A percentile compares a stretch with the other conserved stretches of the same genome.
These are phyloP conservation scores for Apiotrichum gamsii DNA, from an alignment of 1,284 basidiomycete genomes.

Conservation along the genomic window DNA sequence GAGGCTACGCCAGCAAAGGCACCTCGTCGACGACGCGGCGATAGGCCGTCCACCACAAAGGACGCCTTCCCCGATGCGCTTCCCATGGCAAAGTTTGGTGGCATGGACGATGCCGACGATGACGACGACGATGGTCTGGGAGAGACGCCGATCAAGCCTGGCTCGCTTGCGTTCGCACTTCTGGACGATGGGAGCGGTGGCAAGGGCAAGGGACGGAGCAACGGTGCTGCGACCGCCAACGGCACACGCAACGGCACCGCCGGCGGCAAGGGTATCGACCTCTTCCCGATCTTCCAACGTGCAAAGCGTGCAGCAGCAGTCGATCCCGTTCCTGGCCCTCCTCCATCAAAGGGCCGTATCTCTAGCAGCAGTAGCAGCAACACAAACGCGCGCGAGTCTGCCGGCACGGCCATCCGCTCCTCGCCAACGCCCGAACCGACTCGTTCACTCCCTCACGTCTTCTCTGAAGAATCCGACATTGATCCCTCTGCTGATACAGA, in stretches of 20 bases:
- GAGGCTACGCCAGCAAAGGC: slow-evolving; percentile 34
- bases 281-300: slow-evolving; percentile 13
- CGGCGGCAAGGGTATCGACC: slow-evolving; percentile 1
- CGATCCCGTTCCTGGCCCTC: too few species aligned
- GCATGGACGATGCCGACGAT: slow-evolving; percentile 8
- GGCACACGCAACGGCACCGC: neutral
- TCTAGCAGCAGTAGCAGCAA: neutral
- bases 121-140: slow-evolving; percentile 15
- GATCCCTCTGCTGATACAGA: neutral
- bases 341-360: too few species aligned
- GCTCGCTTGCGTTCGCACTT: slow-evolving; percentile 3
- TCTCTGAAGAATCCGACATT: too few species aligned
- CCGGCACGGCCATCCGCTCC: too few species aligned
- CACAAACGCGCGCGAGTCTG: too few species aligned
- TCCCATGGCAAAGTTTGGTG: neutral
- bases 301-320: slow-evolving; percentile 1
- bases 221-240: neutral
- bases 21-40: slow-evolving; percentile 2
- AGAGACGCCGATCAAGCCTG: slow-evolving; percentile 14
- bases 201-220: neutral
- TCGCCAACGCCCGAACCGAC: too few species aligned
- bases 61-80: neutral
- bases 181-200: neutral
- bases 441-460: too few species aligned
- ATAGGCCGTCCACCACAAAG: neutral